These are phyloP conservation scores for Poa annua DNA, from an alignment of 176 grass and related monocot genomes.

Conservation along the genomic window DNA sequence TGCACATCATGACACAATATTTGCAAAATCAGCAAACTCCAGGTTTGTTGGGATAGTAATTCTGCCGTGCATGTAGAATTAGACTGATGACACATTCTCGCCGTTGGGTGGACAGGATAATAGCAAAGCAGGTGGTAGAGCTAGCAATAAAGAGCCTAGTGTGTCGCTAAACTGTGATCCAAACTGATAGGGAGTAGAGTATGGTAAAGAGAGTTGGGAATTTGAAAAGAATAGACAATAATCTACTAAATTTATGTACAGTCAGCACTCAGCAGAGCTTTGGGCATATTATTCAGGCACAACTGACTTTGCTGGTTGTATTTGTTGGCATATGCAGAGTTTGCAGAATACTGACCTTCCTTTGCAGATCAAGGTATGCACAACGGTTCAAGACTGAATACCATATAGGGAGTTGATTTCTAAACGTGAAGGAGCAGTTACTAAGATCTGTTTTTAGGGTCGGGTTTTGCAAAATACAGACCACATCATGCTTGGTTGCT, in stretches of 20 bases:
- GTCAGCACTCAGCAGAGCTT: neutral
- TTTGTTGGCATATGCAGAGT: neutral
- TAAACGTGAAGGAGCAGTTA: neutral
- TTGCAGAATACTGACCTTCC: neutral
- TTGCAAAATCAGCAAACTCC: neutral
- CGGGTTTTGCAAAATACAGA: neutral
- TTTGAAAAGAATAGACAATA: slow-evolving; percentile 1
- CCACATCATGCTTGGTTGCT: neutral
- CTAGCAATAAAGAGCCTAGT: neutral
- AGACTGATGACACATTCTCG: neutral
- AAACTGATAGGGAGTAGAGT: neutral
- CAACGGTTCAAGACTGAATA: neutral
- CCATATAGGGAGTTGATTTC: neutral
- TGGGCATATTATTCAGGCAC: neutral
- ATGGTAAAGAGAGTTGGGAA: too few species aligned
- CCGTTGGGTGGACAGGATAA: neutral
- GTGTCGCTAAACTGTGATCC: neutral
- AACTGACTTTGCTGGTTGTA: neutral
- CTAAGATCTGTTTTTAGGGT: neutral
- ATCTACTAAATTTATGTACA: neutral
- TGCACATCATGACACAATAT: neutral
- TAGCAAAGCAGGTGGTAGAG: neutral
- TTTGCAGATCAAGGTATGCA: slow-evolving; percentile 5
- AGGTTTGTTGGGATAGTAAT: neutral
- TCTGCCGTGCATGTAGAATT: neutral